Percentiles rank a stretch among this genome's conserved stretches.
Evolutionary conservation across 2,329 filamentous ascomycete species (phyloP).

Genomic region (Fusarium chlamydosporum): DNA sequence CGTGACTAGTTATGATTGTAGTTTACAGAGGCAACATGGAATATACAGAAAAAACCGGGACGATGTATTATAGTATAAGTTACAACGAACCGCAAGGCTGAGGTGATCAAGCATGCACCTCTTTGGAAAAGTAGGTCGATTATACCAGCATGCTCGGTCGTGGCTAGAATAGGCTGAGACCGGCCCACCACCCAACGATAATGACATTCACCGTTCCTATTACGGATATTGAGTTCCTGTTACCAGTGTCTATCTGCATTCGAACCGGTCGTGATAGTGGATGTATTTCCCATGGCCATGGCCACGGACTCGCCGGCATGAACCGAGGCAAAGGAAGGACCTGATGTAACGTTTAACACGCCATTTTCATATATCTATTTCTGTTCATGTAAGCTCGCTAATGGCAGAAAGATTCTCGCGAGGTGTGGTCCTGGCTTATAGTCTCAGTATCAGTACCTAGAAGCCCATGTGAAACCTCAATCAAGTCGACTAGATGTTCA

Average conservation of each 20-base stretch:
- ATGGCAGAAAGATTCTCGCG: not conserved
- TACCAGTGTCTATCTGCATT: slow-evolving; percentile 1
- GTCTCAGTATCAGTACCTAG: not conserved
- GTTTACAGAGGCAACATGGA: slow-evolving; percentile 4
- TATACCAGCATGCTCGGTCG: slow-evolving; percentile 1
- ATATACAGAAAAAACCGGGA: not conserved
- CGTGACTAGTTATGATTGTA: slow-evolving; percentile 1
- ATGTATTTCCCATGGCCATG: not conserved
- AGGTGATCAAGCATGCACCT: not conserved
- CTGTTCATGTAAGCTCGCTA: not conserved
- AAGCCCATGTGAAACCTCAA: not conserved
- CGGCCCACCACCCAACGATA: not conserved
- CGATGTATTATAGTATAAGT: slow-evolving; percentile 11
- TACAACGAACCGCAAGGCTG: slow-evolving; percentile 3
- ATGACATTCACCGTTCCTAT: slow-evolving; percentile 9
- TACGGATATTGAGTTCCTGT: slow-evolving; percentile 8
- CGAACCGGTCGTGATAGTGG: not conserved
- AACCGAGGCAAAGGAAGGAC: not conserved
- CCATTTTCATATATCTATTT: not conserved
- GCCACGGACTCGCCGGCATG: not conserved
- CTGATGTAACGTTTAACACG: slow-evolving; percentile 1
- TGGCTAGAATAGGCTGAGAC: not conserved
- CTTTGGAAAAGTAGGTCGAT: not conserved
- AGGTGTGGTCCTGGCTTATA: not conserved
- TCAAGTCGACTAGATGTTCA: not conserved